Evolutionary conservation across 768 basidiomycete genomes (phyloP).

Genomic region (Gloeophyllum trabeum): DNA sequence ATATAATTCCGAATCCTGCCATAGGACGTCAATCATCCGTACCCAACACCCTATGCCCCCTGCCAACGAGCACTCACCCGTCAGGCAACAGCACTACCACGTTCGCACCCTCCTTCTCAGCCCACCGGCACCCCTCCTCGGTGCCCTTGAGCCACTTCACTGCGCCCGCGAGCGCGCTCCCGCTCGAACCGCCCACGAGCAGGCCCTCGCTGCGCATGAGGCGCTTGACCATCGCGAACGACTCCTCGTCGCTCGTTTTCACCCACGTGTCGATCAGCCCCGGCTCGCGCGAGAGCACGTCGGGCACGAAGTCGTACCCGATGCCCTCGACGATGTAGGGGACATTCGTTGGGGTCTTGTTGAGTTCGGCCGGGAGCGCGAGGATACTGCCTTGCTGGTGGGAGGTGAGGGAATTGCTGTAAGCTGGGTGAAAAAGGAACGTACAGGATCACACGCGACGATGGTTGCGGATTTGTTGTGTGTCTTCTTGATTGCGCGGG

Average conservation of each 20-base stretch:
- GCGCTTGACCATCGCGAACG: conserved; percentile 63
- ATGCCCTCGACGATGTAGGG: conserved; percentile 91
- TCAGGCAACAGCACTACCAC: conserved; percentile 87
- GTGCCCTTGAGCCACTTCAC: conserved; percentile 62
- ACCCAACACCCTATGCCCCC: neutral
- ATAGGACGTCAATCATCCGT: neutral
- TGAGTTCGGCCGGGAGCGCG: conserved; percentile 58
- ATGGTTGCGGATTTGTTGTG: conserved; percentile 67
- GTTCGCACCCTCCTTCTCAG: conserved; percentile 63
- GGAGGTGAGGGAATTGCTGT: neutral
- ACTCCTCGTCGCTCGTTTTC: conserved; percentile 74
- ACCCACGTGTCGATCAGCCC: conserved; percentile 66
- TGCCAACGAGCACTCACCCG: conserved; percentile 40
- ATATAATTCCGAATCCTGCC: conserved; percentile 85
- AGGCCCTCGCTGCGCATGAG: conserved; percentile 83
- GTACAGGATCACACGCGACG: conserved; percentile 86
- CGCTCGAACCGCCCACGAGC: conserved; percentile 89
- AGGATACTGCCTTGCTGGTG: conserved; percentile 78
- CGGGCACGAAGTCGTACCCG: conserved; percentile 88
- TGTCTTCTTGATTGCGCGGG: conserved; percentile 65
- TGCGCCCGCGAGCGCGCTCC: conserved; percentile 72
- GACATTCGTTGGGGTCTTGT: conserved; percentile 34
- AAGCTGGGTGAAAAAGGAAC: conserved; percentile 16
- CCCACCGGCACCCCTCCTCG: conserved; percentile 50
- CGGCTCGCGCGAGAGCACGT: conserved; percentile 63